These are phyloP conservation scores for Hibiscus mutabilis DNA, from an alignment of 345 rosid genomes.

Conservation along the genomic window DNA sequence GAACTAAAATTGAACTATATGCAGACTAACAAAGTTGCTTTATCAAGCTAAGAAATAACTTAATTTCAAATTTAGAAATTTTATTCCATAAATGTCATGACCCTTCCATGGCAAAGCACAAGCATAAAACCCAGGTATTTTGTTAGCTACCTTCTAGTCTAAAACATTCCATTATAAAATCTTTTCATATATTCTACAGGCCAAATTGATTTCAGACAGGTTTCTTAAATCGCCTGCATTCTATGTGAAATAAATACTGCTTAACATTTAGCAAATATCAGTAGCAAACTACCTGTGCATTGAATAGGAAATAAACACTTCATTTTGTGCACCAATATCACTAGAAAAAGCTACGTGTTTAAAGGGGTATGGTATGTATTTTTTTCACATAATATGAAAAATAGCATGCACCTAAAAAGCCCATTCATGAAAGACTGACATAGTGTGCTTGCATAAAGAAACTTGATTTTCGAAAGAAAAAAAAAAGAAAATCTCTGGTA, in stretches of 20 bases:
- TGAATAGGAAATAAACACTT: not conserved
- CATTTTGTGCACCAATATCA: not conserved
- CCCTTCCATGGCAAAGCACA: not conserved
- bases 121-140: not conserved
- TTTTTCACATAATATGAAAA: not conserved
- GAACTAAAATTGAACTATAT: not conserved
- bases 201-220: not conserved
- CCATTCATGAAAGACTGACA: not conserved
- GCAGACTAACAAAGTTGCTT: not conserved
- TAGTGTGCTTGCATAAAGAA: not conserved
- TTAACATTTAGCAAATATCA: not conserved
- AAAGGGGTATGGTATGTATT: not conserved
- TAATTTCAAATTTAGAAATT: slow-evolving; percentile 1
- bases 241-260: not conserved
- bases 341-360: not conserved
- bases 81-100: not conserved
- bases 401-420: not conserved
- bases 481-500: not conserved
- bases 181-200: not conserved
- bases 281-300: not conserved
- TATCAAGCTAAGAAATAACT: not conserved
- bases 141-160: not conserved
- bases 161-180: not conserved
- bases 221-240: not conserved
- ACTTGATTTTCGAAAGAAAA: not conserved